Percentiles rank a stretch among this genome's conserved stretches.
phyloP scores from a whole-genome alignment of 371 early-diverging fungal genomes.

The Mucor saturninus region DNA sequence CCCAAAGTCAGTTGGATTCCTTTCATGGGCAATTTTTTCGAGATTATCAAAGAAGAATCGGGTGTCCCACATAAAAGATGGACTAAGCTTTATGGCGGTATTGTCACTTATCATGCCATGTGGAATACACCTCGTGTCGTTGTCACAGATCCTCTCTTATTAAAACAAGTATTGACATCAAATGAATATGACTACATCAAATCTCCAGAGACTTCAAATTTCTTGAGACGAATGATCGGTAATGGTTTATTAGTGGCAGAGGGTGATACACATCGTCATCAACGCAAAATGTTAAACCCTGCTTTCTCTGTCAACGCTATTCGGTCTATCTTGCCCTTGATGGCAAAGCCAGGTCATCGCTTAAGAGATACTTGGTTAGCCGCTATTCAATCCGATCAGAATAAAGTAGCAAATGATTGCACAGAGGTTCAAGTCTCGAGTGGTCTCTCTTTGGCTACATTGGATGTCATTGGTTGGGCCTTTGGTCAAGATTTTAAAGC shows the following conservation, averaged over 20 bases:
- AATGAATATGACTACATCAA: constrained; percentile 61
- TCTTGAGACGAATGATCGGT: constrained; percentile 53
- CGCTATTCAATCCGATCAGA: constrained; percentile 32
- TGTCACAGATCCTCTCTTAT: constrained; percentile 54
- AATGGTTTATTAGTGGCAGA: constrained; percentile 63
- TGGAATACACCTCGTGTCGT: constrained; percentile 58
- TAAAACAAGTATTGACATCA: constrained; percentile 56
- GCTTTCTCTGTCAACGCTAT: constrained; percentile 61
- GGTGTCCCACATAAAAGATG: constrained; percentile 58
- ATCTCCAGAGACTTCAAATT: constrained; percentile 24
- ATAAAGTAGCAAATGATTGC: constrained; percentile 5
- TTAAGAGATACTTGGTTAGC: constrained; percentile 46
- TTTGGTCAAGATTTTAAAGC: constrained; percentile 57
- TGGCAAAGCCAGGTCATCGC: constrained; percentile 39
- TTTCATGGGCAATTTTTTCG: constrained; percentile 55
- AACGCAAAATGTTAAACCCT: constrained; percentile 73
- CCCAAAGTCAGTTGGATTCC: constrained; percentile 59
- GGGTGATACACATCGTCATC: constrained; percentile 63
- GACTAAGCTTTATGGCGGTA: constrained; percentile 59
- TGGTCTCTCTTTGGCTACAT: constrained; percentile 46
- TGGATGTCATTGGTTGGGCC: constrained; percentile 54
- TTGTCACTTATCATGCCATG: constrained; percentile 52
- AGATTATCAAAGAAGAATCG: constrained; percentile 55
- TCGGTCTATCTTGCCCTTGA: constrained; percentile 49
- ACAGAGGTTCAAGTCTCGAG: constrained; percentile 39